phyloP scores from a whole-genome alignment of 768 basidiomycete species.

The Boletus eberwhitei region DNA sequence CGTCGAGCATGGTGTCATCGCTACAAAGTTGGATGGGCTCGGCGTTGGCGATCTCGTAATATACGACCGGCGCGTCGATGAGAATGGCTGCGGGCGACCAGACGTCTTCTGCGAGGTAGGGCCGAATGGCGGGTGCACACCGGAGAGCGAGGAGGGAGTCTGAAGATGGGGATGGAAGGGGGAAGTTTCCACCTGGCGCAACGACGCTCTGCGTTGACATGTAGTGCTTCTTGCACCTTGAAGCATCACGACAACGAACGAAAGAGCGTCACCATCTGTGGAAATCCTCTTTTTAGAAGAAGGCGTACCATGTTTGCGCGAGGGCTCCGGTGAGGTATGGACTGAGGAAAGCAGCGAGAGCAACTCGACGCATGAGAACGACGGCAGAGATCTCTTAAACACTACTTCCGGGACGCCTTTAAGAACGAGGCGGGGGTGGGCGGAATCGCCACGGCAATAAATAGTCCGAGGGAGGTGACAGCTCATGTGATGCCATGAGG shows the following conservation, averaged over 20 bases:
- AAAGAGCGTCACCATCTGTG: not conserved
- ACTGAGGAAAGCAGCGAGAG: slow-evolving; percentile 4
- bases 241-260: not conserved
- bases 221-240: slow-evolving; percentile 62
- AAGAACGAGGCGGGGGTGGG: not conserved
- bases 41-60: slow-evolving; percentile 46
- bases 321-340: slow-evolving; percentile 11
- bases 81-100: slow-evolving; percentile 43
- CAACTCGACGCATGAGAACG: slow-evolving; percentile 13
- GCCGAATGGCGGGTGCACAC: slow-evolving; percentile 56
- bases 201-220: slow-evolving; percentile 40
- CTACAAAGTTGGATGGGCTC: slow-evolving; percentile 35
- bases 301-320: slow-evolving; percentile 31
- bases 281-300: not conserved
- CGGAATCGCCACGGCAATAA: not conserved
- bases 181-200: slow-evolving; percentile 51
- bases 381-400: not conserved
- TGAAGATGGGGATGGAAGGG: slow-evolving; percentile 34
- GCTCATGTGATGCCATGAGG: not conserved
- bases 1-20: slow-evolving; percentile 28
- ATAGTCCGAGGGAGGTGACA: not conserved
- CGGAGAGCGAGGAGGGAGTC: slow-evolving; percentile 53
- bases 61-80: slow-evolving; percentile 50
- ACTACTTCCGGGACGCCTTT: not conserved
- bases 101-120: slow-evolving; percentile 56